phyloP scores from a whole-genome alignment of 306 rosid species.

The Parietaria judaica region DNA sequence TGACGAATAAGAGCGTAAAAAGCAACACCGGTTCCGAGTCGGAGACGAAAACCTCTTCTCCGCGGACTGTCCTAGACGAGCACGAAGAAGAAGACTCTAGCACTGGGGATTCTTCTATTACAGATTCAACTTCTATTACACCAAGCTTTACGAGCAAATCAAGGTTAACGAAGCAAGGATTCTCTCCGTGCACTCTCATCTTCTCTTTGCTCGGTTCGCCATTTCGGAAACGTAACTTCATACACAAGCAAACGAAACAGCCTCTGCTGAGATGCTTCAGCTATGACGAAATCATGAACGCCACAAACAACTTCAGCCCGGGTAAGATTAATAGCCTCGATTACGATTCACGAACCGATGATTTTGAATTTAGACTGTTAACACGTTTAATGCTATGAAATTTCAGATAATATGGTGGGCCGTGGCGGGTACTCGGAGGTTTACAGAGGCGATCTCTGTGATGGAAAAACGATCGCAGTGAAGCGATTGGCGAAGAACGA shows the following conservation, averaged over 20 bases:
- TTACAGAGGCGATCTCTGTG: conserved; percentile 57
- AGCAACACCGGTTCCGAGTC: conserved; percentile 27
- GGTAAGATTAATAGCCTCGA: conserved; percentile 30
- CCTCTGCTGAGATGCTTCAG: conserved; percentile 76
- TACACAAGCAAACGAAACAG: conserved; percentile 27
- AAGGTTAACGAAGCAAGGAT: conserved; percentile 26
- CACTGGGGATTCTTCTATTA: conserved; percentile 44
- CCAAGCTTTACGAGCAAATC: conserved; percentile 24
- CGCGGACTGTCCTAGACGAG: conserved; percentile 44
- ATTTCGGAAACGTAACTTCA: conserved; percentile 39
- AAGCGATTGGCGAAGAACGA: conserved; percentile 79
- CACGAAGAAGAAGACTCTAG: conserved; percentile 49
- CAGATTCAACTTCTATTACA: conserved; percentile 34
- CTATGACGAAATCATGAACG: conserved; percentile 51
- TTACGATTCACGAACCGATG: too few species aligned
- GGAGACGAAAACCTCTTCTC: conserved; percentile 30
- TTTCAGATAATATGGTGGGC: conserved; percentile 67
- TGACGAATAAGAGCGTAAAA: conserved; percentile 18
- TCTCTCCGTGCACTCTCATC: conserved; percentile 49
- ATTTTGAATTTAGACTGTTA: too few species aligned
- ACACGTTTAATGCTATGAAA: neutral
- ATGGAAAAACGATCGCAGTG: conserved; percentile 68
- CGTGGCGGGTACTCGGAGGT: conserved; percentile 92
- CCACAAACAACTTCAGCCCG: conserved; percentile 65
- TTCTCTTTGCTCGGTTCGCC: conserved; percentile 63